Evolutionary conservation across 192 early-diverging fungal species (phyloP).

Genomic region (Chytriomyces hyalinus): DNA sequence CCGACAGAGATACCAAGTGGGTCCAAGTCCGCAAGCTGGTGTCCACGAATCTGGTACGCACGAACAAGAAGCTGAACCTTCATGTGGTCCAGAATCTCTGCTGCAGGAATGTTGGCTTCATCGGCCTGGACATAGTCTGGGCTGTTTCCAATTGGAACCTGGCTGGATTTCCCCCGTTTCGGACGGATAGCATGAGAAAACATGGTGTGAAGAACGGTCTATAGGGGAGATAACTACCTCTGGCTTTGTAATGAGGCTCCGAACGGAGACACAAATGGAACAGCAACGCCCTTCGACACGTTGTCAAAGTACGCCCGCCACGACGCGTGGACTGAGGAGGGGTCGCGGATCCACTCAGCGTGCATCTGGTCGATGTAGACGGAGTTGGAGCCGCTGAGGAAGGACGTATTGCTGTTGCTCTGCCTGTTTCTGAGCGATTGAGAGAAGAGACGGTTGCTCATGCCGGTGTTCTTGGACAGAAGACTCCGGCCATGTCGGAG

Average conservation of each 20-base stretch:
- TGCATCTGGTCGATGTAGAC: conserved; percentile 97
- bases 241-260: too few relatives aligned
- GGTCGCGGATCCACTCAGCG: conserved; percentile 88
- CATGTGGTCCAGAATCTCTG: conserved; percentile 92
- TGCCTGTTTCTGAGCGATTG: too few relatives aligned
- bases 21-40: conserved; percentile 94
- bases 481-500: too few relatives aligned
- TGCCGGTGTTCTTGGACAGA: too few relatives aligned
- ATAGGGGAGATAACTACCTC: too few relatives aligned
- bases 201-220: too few relatives aligned
- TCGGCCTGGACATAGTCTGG: not conserved
- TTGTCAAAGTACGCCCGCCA: conserved; percentile 96
- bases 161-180: too few relatives aligned
- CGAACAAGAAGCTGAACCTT: conserved; percentile 96
- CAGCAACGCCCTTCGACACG: conserved; percentile 35
- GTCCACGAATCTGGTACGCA: conserved; percentile 93
- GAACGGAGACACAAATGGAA: conserved; percentile 74
- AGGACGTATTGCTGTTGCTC: conserved; percentile 46
- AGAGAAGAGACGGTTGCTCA: too few relatives aligned
- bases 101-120: conserved; percentile 60
- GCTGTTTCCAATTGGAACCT: too few relatives aligned
- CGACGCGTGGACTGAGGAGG: conserved; percentile 87
- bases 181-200: too few relatives aligned
- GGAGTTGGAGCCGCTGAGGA: conserved; percentile 84
- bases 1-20: conserved; percentile 84